Base-by-base conservation (phyloP, 2,329 filamentous ascomycete species). In the Seiridium cupressi region DNA sequence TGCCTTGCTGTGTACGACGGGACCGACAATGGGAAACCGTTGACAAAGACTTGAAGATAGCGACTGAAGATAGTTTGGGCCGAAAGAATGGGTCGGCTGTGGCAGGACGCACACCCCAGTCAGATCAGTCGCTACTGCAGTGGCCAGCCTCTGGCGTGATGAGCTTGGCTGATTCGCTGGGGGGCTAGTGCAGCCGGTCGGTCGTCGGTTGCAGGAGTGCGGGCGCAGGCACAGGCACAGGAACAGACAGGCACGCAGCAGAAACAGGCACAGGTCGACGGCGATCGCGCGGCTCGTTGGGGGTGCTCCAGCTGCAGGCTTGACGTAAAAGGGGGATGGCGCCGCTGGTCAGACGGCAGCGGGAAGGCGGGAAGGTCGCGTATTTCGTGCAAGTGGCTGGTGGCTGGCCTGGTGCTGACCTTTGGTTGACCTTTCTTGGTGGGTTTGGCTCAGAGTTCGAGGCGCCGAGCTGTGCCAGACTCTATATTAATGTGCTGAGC, bases 81-180 rank as follows among this genome's bases (percentile, higher is more conserved):
- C 49, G 32, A 35, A 53, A 53, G 32, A 53, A 53, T 53, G 49
- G 49, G 49, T 35, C 49, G 49, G 49, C n/a, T n/a, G 35, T 53
- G 49, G 49, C 18, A 53, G 34, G 49, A 53, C 34, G 32, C 49
- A 34, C 35, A 53, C 31, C 32, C 32, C 47, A 32, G 35, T 18
- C 34, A 35, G 32, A n/a, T n/a, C 32, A 38, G 31, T 53, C 49
- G 31, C 49, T 38, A 35, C 31, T 53, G 31, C n/a, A 32, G 11
- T 53, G 18, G 18, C 18, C 18, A 26, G 18, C 18, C 18, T 26
- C 18, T 26, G 18, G 18, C 18, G 18, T 26, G 18, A 26, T 26
- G 18, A 26, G 18, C 18, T 26, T 26, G 18, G 18, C 18, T 26
- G 18, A 26, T 26, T 26, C 18, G 18, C 18, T 26, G 18, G 18